Evolutionary conservation across 225 moss, liverwort and hornwort genomes (phyloP), one percentile per base, ranked within the genome.

Genomic region (Marchantia polymorpha): DNA sequence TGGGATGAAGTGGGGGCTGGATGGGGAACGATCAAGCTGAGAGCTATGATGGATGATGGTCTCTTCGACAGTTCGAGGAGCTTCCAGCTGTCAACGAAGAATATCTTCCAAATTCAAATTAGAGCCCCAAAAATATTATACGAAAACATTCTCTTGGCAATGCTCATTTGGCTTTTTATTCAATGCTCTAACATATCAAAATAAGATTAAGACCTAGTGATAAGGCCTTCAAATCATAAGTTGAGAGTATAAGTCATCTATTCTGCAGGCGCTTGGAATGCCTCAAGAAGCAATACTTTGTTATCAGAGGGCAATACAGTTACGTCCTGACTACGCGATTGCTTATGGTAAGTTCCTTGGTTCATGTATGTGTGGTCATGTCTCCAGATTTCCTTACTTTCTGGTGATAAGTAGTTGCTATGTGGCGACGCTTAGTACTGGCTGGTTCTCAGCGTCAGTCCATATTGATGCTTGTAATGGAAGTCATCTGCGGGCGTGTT

Each of bases 251-350:
- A 64, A 3, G 13, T 71, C 8, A 49, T 49, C 2, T 1, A 54
- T 72, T 68, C 20, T 83, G 83, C 89, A 99, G 99, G 99, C 99
- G 12, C 89, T 99, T 39, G 95, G 93, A 77, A 89, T 89, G 82
- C 95, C 90, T 74, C 93, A 90, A 64, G 99, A 99, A 53, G 99
- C 99, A 19, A 93, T 99, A 74, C 74, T 72, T 17, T 95, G 91
- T 74, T 99, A 99, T 79, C 89, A 92, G 79, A 89, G 92, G 76
- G 92, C 99, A 30, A 95, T 99, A 73, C 93, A 95, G 77, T 86
- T 99, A 86, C 91, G 91, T 46, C 99, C 95, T 72, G 90, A 95
- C 83, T 94, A 95, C 85, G 93, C 95, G 52, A 95, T 94, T 50
- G 99, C 95, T 78, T 99, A 95, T 79, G 99, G 95, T 99, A 93